Conservation (phyloP, 2,329 filamentous ascomycete species). For the Penicillium sp. region DNA sequence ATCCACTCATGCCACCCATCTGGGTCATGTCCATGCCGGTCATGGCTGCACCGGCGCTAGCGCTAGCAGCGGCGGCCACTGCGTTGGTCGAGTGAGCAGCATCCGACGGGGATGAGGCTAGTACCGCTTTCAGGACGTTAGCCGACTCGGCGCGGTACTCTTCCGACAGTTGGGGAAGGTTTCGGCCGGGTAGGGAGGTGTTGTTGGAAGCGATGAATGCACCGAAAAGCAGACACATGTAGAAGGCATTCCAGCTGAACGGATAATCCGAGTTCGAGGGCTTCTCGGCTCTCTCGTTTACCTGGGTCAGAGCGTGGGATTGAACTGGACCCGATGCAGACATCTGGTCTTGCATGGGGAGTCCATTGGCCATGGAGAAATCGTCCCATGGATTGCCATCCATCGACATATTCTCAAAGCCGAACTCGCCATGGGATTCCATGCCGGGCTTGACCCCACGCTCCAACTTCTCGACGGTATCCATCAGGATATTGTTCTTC, state of each 20-base stretch:
- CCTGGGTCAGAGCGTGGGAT: conserved; percentile 41
- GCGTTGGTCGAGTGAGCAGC: conserved; percentile 49
- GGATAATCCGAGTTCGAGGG: conserved; percentile 67
- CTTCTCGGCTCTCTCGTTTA: conserved; percentile 41
- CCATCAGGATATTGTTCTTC: conserved; percentile 81
- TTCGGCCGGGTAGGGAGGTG: conserved; percentile 59
- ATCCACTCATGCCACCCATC: conserved; percentile 28
- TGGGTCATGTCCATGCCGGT: conserved; percentile 41
- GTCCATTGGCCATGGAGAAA: conserved; percentile 72
- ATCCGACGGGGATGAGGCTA: conserved; percentile 46
- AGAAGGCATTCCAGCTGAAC: conserved; percentile 66
- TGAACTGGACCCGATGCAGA: conserved; percentile 20
- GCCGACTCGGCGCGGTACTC: conserved; percentile 50
- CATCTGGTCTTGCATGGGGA: conserved; percentile 43
- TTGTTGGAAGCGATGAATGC: conserved; percentile 92
- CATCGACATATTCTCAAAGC: conserved; percentile 83
- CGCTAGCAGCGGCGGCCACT: conserved; percentile 25
- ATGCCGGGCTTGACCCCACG: conserved; percentile 44
- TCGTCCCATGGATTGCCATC: conserved; percentile 76
- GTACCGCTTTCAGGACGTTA: conserved; percentile 49
- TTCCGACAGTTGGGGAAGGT: conserved; percentile 52
- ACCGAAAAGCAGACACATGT: conserved; percentile 94
- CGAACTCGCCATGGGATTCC: conserved; percentile 67
- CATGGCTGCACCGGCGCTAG: conserved; percentile 32
- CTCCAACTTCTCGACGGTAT: conserved; percentile 54